Percentiles rank a stretch among this genome's conserved stretches.
Evolutionary conservation across 2,329 filamentous ascomycete genomes (phyloP).

Genomic region (Aspergillus ibericus): DNA sequence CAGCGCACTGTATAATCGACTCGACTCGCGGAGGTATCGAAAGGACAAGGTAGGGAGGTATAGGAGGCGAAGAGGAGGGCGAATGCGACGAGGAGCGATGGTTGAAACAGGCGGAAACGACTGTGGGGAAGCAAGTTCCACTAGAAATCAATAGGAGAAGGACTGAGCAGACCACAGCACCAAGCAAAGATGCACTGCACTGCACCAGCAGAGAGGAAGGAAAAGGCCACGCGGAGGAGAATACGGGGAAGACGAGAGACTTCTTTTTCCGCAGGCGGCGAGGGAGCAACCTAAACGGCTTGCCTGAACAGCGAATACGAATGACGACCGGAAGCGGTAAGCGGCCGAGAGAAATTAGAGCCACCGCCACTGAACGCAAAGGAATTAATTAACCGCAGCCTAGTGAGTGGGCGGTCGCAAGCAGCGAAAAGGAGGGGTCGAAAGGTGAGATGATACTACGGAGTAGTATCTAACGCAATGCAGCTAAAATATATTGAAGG

Average conservation of each 20-base stretch:
- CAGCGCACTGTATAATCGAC: neutral
- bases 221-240: neutral
- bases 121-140: slow-evolving; percentile 4
- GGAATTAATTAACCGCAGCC: neutral
- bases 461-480: too few relatives aligned
- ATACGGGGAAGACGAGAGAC: neutral
- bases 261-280: neutral
- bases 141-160: neutral
- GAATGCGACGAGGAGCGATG: neutral
- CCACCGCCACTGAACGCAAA: neutral
- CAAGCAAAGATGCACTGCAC: neutral
- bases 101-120: slow-evolving; percentile 7
- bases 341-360: too few relatives aligned
- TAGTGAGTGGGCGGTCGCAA: neutral
- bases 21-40: neutral
- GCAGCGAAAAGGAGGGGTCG: neutral
- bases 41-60: neutral
- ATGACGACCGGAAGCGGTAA: neutral
- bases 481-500: neutral
- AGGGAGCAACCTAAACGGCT: neutral
- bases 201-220: neutral
- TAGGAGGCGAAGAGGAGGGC: neutral
- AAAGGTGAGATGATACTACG: too few relatives aligned
- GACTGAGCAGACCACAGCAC: neutral
- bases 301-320: neutral